Conservation (phyloP, 2,329 filamentous ascomycete species). For the Podosphaera xanthii region DNA sequence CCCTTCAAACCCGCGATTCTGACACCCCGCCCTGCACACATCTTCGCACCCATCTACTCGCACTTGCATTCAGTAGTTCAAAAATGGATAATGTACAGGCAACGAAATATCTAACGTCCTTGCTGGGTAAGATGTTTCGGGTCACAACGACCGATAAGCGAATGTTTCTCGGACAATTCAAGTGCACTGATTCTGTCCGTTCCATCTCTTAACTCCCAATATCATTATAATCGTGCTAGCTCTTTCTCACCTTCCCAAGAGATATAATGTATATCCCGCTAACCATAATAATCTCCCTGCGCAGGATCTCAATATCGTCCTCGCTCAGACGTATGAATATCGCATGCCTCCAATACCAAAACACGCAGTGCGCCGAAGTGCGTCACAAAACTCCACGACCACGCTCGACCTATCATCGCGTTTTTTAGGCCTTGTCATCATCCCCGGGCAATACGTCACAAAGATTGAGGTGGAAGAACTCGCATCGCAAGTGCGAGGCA, state of each 20-base stretch:
- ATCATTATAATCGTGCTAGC: not conserved
- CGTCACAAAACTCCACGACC: slow-evolving; percentile 10
- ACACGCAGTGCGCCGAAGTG: slow-evolving; percentile 16
- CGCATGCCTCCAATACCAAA: slow-evolving; percentile 39
- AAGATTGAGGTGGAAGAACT: slow-evolving; percentile 78
- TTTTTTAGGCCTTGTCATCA: slow-evolving; percentile 71
- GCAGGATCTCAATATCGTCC: slow-evolving; percentile 72
- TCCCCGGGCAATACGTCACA: slow-evolving; percentile 65
- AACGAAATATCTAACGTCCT: slow-evolving; percentile 26
- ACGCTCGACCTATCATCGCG: slow-evolving; percentile 57
- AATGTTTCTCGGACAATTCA: slow-evolving; percentile 76
- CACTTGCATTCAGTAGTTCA: not conserved
- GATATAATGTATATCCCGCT: not conserved
- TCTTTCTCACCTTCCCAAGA: not conserved
- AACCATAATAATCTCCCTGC: not conserved
- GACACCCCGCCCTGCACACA: too few relatives aligned
- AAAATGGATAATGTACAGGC: not conserved
- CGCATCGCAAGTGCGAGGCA: slow-evolving; percentile 20
- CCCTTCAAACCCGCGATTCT: too few relatives aligned
- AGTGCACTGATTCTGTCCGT: slow-evolving; percentile 77
- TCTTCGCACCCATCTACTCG: too few relatives aligned
- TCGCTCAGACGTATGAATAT: slow-evolving; percentile 75
- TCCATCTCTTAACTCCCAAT: not conserved
- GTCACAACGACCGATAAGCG: slow-evolving; percentile 63
- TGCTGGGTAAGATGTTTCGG: slow-evolving; percentile 59